Evolutionary conservation across 805 yeast genomes (phyloP).

Genomic region (Danielia oregonensis): DNA sequence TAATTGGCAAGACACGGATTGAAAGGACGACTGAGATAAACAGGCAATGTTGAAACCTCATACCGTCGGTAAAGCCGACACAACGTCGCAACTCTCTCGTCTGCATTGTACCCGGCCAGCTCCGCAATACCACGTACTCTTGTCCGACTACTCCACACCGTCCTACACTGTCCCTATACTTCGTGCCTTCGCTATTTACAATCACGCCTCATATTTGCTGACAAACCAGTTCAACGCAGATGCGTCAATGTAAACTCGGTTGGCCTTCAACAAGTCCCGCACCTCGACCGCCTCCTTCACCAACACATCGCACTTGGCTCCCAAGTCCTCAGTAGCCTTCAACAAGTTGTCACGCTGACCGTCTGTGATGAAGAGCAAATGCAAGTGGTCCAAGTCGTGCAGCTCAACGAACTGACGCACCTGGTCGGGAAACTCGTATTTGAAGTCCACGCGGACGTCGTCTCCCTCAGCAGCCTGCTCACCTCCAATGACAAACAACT

Average conservation of each 20-base stretch:
- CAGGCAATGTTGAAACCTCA: no score
- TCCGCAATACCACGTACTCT: no score
- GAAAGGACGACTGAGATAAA: no score
- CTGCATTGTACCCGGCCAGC: no score
- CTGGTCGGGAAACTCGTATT: conserved; percentile 39
- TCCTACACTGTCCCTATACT: neutral
- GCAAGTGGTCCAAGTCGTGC: conserved; percentile 48
- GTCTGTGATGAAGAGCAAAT: conserved; percentile 65
- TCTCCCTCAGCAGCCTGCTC: conserved; percentile 24
- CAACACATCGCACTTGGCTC: conserved; percentile 57
- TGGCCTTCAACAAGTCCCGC: conserved; percentile 77
- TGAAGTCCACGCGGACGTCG: conserved; percentile 31
- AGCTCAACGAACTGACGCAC: conserved; percentile 47
- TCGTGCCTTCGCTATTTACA: neutral
- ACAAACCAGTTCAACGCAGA: conserved; percentile 63
- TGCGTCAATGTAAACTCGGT: conserved; percentile 68
- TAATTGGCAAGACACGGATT: no score
- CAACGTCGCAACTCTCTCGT: no score
- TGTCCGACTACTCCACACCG: no score
- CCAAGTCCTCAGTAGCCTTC: conserved; percentile 50
- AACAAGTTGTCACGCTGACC: conserved; percentile 58
- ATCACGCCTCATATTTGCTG: conserved; percentile 23
- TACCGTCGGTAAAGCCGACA: no score
- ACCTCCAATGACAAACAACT: conserved; percentile 65
- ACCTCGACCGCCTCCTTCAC: conserved; percentile 78